These are phyloP conservation scores for Boletus vermiculosoides DNA, from an alignment of 768 basidiomycete species.

Conservation along the genomic window DNA sequence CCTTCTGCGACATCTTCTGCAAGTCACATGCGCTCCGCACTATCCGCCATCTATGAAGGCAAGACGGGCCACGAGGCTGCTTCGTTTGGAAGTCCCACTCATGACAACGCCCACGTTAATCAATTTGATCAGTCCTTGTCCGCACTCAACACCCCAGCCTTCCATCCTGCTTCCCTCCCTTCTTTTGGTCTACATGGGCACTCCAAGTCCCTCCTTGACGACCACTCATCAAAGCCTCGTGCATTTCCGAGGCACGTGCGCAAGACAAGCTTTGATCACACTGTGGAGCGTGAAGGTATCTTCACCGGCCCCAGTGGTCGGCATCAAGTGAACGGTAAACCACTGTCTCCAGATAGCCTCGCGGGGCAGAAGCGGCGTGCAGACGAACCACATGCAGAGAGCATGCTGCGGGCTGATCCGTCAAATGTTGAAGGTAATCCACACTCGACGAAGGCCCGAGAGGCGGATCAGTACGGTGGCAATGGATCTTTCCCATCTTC, in stretches of 20 bases:
- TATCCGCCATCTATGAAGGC: constrained; percentile 50
- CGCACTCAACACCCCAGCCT: constrained; percentile 45
- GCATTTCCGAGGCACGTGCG: constrained; percentile 82
- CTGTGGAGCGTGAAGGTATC: constrained; percentile 68
- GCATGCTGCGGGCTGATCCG: constrained; percentile 76
- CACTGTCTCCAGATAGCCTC: constrained; percentile 60
- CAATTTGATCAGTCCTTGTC: constrained; percentile 41
- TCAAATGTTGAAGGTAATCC: constrained; percentile 48
- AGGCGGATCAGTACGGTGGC: constrained; percentile 41
- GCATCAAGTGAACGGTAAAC: constrained; percentile 80
- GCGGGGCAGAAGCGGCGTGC: constrained; percentile 78
- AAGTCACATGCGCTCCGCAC: constrained; percentile 39
- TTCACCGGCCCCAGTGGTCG: constrained; percentile 59
- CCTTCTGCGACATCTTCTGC: constrained; percentile 46
- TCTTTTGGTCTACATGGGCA: constrained; percentile 65
- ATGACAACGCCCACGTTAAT: constrained; percentile 29
- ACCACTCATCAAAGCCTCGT: constrained; percentile 41
- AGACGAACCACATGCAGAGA: constrained; percentile 77
- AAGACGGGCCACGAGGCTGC: constrained; percentile 34
- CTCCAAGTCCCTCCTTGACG: constrained; percentile 35
- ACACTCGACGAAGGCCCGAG: constrained; percentile 29
- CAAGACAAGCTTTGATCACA: constrained; percentile 95
- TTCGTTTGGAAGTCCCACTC: constrained; percentile 39
- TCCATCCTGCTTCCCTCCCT: constrained; percentile 73
- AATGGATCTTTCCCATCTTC: constrained; percentile 61